phyloP scores from a whole-genome alignment of 2,329 filamentous ascomycete species.

The Fusarium denticulatum region DNA sequence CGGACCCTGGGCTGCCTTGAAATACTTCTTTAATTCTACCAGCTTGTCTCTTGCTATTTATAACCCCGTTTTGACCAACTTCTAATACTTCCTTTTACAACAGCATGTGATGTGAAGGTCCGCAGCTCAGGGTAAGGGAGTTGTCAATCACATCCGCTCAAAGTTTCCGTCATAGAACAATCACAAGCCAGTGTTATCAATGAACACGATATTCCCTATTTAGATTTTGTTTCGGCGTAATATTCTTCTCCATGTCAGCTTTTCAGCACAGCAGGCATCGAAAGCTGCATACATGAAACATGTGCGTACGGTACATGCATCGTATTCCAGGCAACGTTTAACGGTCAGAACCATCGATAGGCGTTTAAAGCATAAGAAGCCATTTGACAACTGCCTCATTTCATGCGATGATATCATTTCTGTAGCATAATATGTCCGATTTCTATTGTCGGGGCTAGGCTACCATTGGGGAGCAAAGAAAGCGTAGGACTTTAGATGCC shows the following conservation, averaged over 20 bases:
- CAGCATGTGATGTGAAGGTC: not conserved
- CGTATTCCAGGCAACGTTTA: slow-evolving; percentile 6
- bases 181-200: not conserved
- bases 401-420: not conserved
- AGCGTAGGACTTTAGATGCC: too few species aligned
- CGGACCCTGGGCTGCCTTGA: fast-evolving
- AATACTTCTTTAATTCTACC: not conserved
- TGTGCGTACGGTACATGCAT: not conserved
- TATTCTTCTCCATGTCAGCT: not conserved
- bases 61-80: too few species aligned
- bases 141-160: slow-evolving; percentile 1
- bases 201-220: not conserved
- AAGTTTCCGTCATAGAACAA: not conserved
- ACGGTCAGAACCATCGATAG: not conserved
- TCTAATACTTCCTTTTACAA: too few species aligned
- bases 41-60: not conserved
- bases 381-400: not conserved
- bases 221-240: not conserved
- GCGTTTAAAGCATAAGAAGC: not conserved
- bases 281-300: not conserved
- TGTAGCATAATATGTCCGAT: not conserved
- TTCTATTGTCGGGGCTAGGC: not conserved
- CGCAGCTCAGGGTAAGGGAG: not conserved
- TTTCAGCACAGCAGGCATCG: not conserved
- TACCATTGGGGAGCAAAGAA: too few species aligned